Evolutionary conservation across 768 basidiomycete species (phyloP), one percentile per base, ranked within the genome.

Genomic region (Terana coerulea): DNA sequence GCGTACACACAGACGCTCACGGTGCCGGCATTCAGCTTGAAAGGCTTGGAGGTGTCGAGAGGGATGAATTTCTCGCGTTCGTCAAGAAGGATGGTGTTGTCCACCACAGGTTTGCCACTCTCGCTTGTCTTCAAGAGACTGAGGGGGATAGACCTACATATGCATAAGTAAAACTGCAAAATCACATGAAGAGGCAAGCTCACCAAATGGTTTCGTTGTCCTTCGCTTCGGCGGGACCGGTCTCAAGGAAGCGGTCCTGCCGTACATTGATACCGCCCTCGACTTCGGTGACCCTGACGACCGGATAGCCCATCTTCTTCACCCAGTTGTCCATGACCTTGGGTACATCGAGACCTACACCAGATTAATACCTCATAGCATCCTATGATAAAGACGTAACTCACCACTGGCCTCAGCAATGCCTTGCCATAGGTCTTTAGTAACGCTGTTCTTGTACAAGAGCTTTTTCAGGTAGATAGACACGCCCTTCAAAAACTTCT

Each of bases 301-400:
- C 84, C 1, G 95, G 95, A 74, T 86, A 98, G 14, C 97, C 97
- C 53, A 81, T 75, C 78, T 91, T 88, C 47, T 81, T 78, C 33
- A 93, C 86, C 95, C 95, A 99, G 64, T 87, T 87, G 52, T 89
- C 81, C 90, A 98, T 94, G 60, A 98, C 75, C 44, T 75, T 75
- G 3, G 86, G 75, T 30, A 95, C 78, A 59, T 97, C 83, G 22
- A 84, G 64, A 9, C 78, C 81, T 81, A 35, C 5, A 24, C n/a
- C 3, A 15, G 12, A 11, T 21, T 8, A 15, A 19, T 19, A 25
- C 11, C 15, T 35, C 14, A 14, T 14, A n/a, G n/a, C 9, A 7
- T 35, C 5, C 5, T 35, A 36, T 34, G 33, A 33, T 21, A 61
- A 8, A 28, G 50, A 36, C 19, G 31, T 22, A 24, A 36, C 60